Evolutionary conservation across 495 filamentous ascomycete species (phyloP).

Genomic region (Hyaloscypha finlandica): DNA sequence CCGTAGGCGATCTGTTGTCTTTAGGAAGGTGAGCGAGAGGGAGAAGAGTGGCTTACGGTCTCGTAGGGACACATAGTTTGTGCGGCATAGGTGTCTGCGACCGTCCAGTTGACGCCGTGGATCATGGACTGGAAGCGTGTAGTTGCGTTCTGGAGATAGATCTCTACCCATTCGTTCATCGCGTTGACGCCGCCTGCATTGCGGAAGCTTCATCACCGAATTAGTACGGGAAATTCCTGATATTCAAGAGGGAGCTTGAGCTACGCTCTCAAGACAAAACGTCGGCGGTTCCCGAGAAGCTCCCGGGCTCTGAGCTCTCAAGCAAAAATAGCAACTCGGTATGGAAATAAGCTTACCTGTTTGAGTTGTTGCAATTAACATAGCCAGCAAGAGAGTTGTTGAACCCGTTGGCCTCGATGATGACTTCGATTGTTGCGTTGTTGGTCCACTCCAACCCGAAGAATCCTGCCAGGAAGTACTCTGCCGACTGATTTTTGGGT

Average conservation of each 20-base stretch:
- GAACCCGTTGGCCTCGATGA: conserved; percentile 46
- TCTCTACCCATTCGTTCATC: conserved; percentile 41
- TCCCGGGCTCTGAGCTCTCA: no score
- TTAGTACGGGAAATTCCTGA: no score
- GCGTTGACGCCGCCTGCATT: conserved; percentile 66
- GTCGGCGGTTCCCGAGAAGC: no score
- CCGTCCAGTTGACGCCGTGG: conserved; percentile 51
- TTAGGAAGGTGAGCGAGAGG: conserved; percentile 49
- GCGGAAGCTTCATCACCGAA: conserved; percentile 49
- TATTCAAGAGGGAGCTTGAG: no score
- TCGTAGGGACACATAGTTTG: conserved; percentile 60
- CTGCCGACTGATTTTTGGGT: conserved; percentile 59
- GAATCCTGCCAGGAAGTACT: conserved; percentile 73
- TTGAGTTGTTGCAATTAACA: conserved; percentile 52
- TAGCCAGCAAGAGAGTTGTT: conserved; percentile 53
- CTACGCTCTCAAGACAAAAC: no score
- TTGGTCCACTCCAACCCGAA: conserved; percentile 58
- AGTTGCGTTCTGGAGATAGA: conserved; percentile 51
- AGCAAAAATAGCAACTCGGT: no score
- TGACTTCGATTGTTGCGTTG: conserved; percentile 53
- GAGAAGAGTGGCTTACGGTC: conserved; percentile 44
- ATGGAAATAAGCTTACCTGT: conserved; percentile 34
- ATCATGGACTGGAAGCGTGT: conserved; percentile 46
- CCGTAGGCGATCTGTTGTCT: conserved; percentile 50
- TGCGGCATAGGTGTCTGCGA: conserved; percentile 54